Evolutionary conservation across 1,284 basidiomycete genomes (phyloP), one percentile per base, ranked within the genome.

Genomic region (Fomitopsis betulina): DNA sequence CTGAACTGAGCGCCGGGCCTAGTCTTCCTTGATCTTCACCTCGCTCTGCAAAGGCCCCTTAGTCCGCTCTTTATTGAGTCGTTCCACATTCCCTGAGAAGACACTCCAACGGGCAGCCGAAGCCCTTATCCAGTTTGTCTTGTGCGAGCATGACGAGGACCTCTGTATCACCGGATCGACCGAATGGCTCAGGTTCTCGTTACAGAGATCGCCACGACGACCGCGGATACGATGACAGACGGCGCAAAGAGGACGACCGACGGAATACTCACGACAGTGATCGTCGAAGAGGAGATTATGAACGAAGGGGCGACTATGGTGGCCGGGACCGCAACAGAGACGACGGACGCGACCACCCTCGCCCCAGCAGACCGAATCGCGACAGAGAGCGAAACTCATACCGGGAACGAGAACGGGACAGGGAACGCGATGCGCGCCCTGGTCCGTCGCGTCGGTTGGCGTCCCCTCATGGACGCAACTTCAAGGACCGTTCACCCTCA

Each of bases 391-490:
- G 61, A 38, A 60, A 63, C 15, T 45, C 57, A 10, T 64, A 61
- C 37, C 39, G 62, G 30, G 45, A 60, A 39, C 55, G 55, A 25
- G 57, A 62, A 25, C 45, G 58, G 23, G 56, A 58, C 58, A 58
- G 58, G 54, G 67, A 64, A 43, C 61, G 60, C 7, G 60, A 62
- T 39, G 54, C 50, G 17, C 73, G 65, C 42, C 69, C 69, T 53
- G 71, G 75, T 42, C 70, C 68, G n/a, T 74, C 77, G 27, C 76
- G 80, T 58, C 82, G 85, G 39, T 87, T 86, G 45, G 81, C 79
- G 1, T 87, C 85, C 5, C 85, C 83, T 6, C 73, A 69, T 9
- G 62, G 69, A 37, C 75, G 75, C 27, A 67, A 72, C 17, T 75
- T 77, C 32, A 63, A 65, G 19, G 75, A 77, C 10, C 71, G 66